Conservation (phyloP, 768 basidiomycete species). For the Pleurotus pulmonarius region DNA sequence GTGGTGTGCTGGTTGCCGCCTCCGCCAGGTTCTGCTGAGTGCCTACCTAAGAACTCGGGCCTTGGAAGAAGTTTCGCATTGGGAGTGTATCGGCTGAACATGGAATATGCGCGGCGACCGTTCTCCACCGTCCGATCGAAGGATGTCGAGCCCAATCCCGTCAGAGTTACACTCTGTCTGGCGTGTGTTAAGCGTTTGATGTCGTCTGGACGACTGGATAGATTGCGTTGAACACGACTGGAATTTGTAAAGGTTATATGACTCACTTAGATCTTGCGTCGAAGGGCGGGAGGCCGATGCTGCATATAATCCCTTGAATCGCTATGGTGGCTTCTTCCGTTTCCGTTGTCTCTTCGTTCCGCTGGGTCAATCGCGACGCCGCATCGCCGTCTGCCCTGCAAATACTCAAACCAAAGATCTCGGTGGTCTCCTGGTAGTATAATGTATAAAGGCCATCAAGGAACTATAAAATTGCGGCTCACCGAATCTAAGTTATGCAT, state of each 20-base stretch:
- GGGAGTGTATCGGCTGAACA: neutral
- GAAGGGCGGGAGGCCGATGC: neutral
- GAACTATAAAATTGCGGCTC: neutral
- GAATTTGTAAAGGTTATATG: neutral
- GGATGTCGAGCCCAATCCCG: neutral
- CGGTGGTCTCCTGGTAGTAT: neutral
- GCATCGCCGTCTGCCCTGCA: neutral
- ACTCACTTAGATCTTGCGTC: neutral
- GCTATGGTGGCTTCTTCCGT: neutral
- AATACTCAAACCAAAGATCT: neutral
- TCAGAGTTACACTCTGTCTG: neutral
- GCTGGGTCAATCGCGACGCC: neutral
- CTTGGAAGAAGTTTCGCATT: neutral
- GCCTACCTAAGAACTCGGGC: neutral
- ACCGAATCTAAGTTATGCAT: neutral
- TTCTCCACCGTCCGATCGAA: neutral
- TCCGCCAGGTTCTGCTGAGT: neutral
- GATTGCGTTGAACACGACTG: neutral
- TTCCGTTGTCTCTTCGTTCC: neutral
- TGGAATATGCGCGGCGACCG: neutral
- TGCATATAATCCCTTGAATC: neutral
- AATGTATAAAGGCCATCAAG: neutral
- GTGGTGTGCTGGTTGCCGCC: neutral
- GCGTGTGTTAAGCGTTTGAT: neutral
- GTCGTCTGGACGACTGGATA: neutral